Evolutionary conservation across 1,284 basidiomycete species (phyloP), one percentile per base, ranked within the genome.

Genomic region (Austropuccinia psidii): DNA sequence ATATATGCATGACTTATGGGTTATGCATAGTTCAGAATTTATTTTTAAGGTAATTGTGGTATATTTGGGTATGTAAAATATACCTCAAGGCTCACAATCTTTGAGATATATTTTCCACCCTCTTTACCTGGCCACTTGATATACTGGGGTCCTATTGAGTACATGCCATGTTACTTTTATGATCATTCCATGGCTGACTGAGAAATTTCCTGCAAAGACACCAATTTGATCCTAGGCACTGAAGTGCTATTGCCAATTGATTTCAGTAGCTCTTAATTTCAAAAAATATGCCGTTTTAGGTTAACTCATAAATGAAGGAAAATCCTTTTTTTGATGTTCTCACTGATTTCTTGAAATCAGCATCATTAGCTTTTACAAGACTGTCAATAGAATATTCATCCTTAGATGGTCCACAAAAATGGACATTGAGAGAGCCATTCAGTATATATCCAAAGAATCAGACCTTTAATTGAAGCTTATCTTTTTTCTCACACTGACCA

Each of bases 211-310:
- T n/a, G n/a, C n/a, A n/a, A n/a, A n/a, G n/a, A n/a, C n/a, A n/a
- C n/a, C n/a, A n/a, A n/a, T n/a, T n/a, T n/a, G n/a, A n/a, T n/a
- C n/a, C n/a, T 13, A 66, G 62, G 4, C 33, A 31, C 31, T 66
- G 43, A 19, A 66, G 29, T 8, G 62, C 50, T 17, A 67, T 13
- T 39, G 64, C 64, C 3, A 67, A 49, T 27, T 67, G 64, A 4
- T 45, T 45, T 31, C 61, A 8, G 37, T 47, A 43, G 5, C 61
- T 29, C 1, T 41, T 27, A 8, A 19, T n/a, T 43, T 64, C 43
- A 29, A 64, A 49, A 7, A 64, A 41, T 29, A 19, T 31, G 21
- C 49, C 35, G 13, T 27, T 33, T 8, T 33, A 64, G 27, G 49
- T 64, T 6, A 13, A 9, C 4, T 33, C 17, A 47, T 47, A n/a